Conservation (phyloP, 345 rosid genomes). For the Moringa oleifera region DNA sequence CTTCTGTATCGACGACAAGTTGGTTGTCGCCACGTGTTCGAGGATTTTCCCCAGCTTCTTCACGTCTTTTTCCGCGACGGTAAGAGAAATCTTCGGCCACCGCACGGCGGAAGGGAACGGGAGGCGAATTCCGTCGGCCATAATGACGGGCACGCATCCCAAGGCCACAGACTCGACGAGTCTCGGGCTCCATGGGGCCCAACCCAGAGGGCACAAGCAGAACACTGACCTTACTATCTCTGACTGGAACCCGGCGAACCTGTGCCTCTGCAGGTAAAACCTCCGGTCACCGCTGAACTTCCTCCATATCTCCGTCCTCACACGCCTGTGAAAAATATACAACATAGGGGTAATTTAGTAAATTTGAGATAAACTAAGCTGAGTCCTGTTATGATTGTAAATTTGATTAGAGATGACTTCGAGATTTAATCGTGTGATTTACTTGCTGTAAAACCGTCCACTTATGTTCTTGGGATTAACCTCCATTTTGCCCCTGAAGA, state of each 20-base stretch:
- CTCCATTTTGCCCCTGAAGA: constrained; percentile 97
- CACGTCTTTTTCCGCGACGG: constrained; percentile 85
- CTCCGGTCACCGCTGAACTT: constrained; percentile 59
- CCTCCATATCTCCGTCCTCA: constrained; percentile 80
- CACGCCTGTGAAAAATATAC: constrained; percentile 42
- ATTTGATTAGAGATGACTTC: not conserved
- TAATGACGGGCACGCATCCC: constrained; percentile 89
- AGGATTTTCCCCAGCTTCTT: constrained; percentile 47
- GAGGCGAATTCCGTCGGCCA: constrained; percentile 78
- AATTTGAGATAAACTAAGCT: not conserved
- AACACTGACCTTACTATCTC: constrained; percentile 78
- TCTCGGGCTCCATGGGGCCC: constrained; percentile 99
- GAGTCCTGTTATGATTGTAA: too few relatives aligned
- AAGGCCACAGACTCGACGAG: constrained; percentile 80
- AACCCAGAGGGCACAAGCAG: constrained; percentile 88
- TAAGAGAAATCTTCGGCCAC: constrained; percentile 76
- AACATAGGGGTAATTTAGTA: constrained; percentile 1
- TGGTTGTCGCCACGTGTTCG: constrained; percentile 68
- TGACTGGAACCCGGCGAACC: constrained; percentile 75
- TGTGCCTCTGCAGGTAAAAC: constrained; percentile 66
- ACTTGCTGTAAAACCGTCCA: constrained; percentile 94
- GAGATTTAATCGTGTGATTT: constrained; percentile 18
- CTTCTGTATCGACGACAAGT: constrained; percentile 58
- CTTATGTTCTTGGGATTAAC: constrained; percentile 90
- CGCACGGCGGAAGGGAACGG: constrained; percentile 62